A percentile compares a stretch with the other conserved stretches of the same genome.
phyloP scores from a whole-genome alignment of 2,329 filamentous ascomycete genomes.

The Cladosporium austrohemisphaericum region DNA sequence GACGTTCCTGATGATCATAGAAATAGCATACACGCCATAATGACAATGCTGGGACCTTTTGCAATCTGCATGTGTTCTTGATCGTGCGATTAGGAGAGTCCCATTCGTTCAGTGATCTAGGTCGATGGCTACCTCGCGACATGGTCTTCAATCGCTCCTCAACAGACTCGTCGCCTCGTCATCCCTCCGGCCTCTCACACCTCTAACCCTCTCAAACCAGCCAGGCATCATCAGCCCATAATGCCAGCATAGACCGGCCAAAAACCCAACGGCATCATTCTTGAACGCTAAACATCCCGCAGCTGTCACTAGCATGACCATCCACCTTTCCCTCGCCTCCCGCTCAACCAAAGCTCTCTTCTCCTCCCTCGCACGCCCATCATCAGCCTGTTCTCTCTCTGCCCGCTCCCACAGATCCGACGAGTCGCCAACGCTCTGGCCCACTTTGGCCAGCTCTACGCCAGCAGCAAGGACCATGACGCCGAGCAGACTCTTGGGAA shows the following conservation, averaged over 20 bases:
- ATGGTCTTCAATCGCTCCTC: neutral
- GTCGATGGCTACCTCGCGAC: too few relatives aligned
- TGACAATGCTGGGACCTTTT: too few relatives aligned
- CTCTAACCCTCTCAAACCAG: conserved; percentile 16
- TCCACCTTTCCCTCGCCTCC: conserved; percentile 74
- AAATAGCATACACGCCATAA: too few relatives aligned
- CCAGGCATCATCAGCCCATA: conserved; percentile 52
- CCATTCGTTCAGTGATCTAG: too few relatives aligned
- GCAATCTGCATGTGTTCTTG: too few relatives aligned
- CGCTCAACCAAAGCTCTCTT: conserved; percentile 47
- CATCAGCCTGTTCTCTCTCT: conserved; percentile 24
- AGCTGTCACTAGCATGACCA: conserved; percentile 84
- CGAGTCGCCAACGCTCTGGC: conserved; percentile 76
- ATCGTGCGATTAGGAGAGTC: too few relatives aligned
- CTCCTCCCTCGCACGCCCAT: conserved; percentile 39
- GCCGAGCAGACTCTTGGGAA: conserved; percentile 73
- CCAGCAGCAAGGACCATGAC: conserved; percentile 89
- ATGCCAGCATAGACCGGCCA: conserved; percentile 76
- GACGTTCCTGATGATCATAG: too few relatives aligned
- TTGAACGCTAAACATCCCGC: conserved; percentile 78
- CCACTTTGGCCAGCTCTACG: conserved; percentile 80
- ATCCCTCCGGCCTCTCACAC: neutral
- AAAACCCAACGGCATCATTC: conserved; percentile 85
- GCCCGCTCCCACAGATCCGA: conserved; percentile 50
- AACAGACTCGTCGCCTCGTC: neutral